These are phyloP conservation scores for Phoma sp. DNA, from an alignment of 2,329 filamentous ascomycete species.

Conservation along the genomic window DNA sequence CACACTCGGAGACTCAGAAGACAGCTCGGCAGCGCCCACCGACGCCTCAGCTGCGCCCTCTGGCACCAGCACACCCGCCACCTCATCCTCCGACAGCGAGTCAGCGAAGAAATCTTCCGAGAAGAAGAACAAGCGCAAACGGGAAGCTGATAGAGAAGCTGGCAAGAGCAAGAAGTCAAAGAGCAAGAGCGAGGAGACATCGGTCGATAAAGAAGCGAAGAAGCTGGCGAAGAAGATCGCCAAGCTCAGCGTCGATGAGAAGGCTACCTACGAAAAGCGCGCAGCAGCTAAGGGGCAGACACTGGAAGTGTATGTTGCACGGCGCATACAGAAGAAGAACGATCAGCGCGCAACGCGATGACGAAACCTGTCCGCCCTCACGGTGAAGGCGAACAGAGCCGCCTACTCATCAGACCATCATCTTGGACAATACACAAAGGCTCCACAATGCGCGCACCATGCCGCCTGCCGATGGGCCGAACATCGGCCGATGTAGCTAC, in stretches of 20 bases:
- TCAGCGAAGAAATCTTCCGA: slow-evolving; percentile 13
- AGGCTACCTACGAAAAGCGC: slow-evolving; percentile 40
- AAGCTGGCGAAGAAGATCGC: slow-evolving; percentile 36
- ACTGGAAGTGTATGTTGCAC: slow-evolving; percentile 46
- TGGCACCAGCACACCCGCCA: slow-evolving; percentile 38
- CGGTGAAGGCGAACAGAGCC: no score
- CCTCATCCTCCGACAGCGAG: slow-evolving; percentile 35
- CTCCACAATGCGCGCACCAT: no score
- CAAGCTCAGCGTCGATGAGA: slow-evolving; percentile 38
- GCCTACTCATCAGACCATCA: no score
- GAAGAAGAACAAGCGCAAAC: slow-evolving; percentile 42
- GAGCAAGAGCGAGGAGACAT: slow-evolving; percentile 8
- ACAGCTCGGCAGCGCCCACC: slow-evolving; percentile 26
- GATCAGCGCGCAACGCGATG: slow-evolving; percentile 20
- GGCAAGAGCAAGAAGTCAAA: slow-evolving; percentile 28
- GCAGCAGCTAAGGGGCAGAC: slow-evolving; percentile 49
- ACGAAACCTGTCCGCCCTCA: background rate
- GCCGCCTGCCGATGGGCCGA: no score
- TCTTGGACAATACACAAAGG: no score
- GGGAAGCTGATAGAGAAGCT: slow-evolving; percentile 6
- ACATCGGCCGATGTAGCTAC: no score
- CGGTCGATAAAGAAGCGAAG: slow-evolving; percentile 6
- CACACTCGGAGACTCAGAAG: slow-evolving; percentile 59
- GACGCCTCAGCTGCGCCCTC: slow-evolving; percentile 27
- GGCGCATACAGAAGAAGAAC: slow-evolving; percentile 45